Evolutionary conservation across 495 filamentous ascomycete genomes (phyloP).

Genomic region (Tuber calosporum): DNA sequence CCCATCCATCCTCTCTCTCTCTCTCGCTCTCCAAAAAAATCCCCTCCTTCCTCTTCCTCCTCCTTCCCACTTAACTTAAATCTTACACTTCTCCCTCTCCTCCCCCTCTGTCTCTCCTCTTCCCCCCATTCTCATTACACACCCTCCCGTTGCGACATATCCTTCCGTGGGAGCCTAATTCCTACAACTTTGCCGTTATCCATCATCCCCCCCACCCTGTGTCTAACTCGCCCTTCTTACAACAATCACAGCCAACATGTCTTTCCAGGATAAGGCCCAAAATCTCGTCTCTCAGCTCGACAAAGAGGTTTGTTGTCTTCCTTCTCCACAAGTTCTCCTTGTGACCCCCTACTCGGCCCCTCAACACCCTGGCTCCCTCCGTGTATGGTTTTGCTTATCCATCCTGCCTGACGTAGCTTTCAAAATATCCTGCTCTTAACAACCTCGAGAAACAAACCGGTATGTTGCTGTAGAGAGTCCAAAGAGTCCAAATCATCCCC

Average conservation of each 20-base stretch:
- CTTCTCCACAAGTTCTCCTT: slow-evolving; percentile 9
- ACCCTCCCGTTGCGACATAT: background rate
- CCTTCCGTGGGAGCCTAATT: background rate
- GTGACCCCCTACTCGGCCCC: slow-evolving; percentile 12
- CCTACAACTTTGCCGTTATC: background rate
- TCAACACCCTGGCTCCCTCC: background rate
- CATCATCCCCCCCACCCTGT: slow-evolving; percentile 6
- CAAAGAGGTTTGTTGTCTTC: slow-evolving; percentile 71
- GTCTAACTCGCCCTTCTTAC: background rate
- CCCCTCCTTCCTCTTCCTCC: background rate
- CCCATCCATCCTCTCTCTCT: background rate
- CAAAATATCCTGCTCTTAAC: slow-evolving; percentile 89
- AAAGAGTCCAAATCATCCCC: slow-evolving; percentile 1
- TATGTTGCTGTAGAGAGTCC: slow-evolving; percentile 7
- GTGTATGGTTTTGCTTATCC: slow-evolving; percentile 29
- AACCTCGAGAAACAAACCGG: slow-evolving; percentile 94
- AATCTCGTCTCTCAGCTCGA: slow-evolving; percentile 84
- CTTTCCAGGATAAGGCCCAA: slow-evolving; percentile 88
- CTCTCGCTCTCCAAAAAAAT: background rate
- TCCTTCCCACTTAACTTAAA: background rate
- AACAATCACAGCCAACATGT: slow-evolving; percentile 47
- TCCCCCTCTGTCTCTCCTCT: background rate
- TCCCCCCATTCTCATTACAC: background rate
- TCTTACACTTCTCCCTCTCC: background rate
- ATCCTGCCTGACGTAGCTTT: slow-evolving; percentile 56